Evolutionary conservation across 305 asterid genomes (phyloP), one percentile per base, ranked within the genome.

Genomic region (Stenogyne calaminthoides): DNA sequence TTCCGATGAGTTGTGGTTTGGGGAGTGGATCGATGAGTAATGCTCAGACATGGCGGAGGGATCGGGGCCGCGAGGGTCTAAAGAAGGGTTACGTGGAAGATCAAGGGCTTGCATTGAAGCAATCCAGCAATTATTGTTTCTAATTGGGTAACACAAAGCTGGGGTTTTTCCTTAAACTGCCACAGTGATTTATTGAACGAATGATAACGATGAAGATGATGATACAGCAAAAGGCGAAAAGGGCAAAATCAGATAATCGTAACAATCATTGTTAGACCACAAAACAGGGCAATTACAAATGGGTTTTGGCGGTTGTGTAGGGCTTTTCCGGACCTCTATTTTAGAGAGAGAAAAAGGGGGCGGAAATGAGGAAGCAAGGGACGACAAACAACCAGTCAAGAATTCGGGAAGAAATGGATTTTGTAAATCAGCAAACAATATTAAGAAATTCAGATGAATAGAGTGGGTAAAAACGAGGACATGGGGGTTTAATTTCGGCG

Each of bases 61-160:
- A 88, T 90, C 92, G 86, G 85, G 76, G 66, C 70, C 80, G 66
- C 82, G 78, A 82, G 82, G 81, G 74, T 78, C 88, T 49, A 83
- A 46, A 65, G 90, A 58, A 70, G 89, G 84, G 74, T 77, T 81
- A 85, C 86, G 84, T 80, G 84, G 83, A 78, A 84, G 93, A 89
- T 92, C 97, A 78, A 85, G 87, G 83, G 88, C 89, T 84, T 84
- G 96, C 97, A 92, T 88, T 87, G 87, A 86, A 73, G 75, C 64
- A 72, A 66, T 67, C 78, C 59, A 40, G 58, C 15, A 67, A 47
- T 70, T 44, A 27, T n/a, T 60, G 64, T 6, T 39, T 52, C 70
- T 72, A 69, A 58, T 29, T 25, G 77, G 57, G 66, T 16, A 19
- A 60, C 18, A 56, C 46, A 34, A 76, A 76, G 78, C 65, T 60